Conservation (phyloP, 495 filamentous ascomycete species). For the Xylaria cubensis region DNA sequence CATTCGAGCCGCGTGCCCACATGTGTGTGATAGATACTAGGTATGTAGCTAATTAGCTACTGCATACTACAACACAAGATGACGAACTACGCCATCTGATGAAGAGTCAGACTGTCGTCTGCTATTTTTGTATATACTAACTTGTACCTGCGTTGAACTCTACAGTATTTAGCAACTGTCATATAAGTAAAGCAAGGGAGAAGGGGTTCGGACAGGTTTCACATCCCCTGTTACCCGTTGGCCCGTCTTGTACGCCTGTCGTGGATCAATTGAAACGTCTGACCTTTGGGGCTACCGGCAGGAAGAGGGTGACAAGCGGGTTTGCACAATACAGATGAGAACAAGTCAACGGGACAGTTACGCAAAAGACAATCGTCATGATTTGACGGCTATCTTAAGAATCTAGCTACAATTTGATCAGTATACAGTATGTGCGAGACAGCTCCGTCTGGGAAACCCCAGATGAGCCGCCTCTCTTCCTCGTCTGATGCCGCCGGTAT, state of each 20-base stretch:
- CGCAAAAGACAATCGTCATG: not conserved
- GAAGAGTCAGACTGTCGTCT: not conserved
- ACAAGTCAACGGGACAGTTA: not conserved
- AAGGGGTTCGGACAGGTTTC: slow-evolving; percentile 11
- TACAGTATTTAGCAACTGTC: not conserved
- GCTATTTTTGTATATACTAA: not conserved
- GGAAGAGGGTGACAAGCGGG: not conserved
- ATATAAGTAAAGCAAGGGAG: not conserved
- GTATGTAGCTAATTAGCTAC: not conserved
- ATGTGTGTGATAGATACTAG: not conserved
- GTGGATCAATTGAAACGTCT: not conserved
- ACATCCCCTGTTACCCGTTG: not conserved
- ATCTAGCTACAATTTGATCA: slow-evolving; percentile 27
- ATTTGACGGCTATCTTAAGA: slow-evolving; percentile 11
- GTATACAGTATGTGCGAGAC: slow-evolving; percentile 10
- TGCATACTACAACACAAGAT: not conserved
- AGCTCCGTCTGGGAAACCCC: not conserved
- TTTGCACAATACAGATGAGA: not conserved
- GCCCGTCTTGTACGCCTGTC: not conserved
- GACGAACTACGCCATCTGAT: not conserved
- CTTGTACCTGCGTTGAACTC: not conserved
- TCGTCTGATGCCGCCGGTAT: slow-evolving; percentile 2
- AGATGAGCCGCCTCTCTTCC: slow-evolving; percentile 1
- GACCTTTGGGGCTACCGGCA: not conserved
- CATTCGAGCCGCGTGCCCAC: slow-evolving; percentile 3